Evolutionary conservation across 306 rosid species (phyloP), one percentile per base, ranked within the genome.

Genomic region (Ziziphus jujuba): DNA sequence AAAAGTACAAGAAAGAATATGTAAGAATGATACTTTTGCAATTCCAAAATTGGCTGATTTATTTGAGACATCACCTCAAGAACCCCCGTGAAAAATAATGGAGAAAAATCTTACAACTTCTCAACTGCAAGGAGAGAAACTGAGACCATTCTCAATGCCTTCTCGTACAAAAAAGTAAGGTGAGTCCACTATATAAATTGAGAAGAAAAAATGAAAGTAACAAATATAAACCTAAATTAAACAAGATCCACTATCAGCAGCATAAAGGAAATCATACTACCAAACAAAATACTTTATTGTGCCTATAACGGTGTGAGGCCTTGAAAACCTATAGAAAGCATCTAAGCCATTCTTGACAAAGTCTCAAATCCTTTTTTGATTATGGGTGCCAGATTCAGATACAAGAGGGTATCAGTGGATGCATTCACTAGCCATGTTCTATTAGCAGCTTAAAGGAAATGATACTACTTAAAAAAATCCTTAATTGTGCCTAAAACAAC

Each of bases 281-380:
- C 49, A 50, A 70, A 76, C 12, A 49, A 47, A 36, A 71, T n/a
- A 80, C 99, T 82, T 77, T 86, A 90, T 96, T 75, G 97, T 88
- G 78, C 99, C 99, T 58, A 93, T 85, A 72, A 93, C 95, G 45
- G 99, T 90, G 79, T 93, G 97, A 6, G 99, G 99, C 84, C 97
- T 77, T 40, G 96, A 93, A 84, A 93, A 93, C 84, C 97, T 79
- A 73, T 93, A 90, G 79, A 93, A 93, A 75, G 90, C 89, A 90
- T 86, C 87, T 49, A 76, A 45, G 59, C 75, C 80, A 59, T 65
- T 66, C 75, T 36, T 84, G 52, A 65, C n/a, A 56, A 82, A 15
- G 71, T 59, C 67, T 81, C 74, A 66, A 71, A 69, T 34, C 53
- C 52, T 77, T 81, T 86, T 84, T 14, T 78, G 36, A 73, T 75